These are phyloP conservation scores for Solanum chiquidenum DNA, from an alignment of 257 asterid species.

Conservation along the genomic window DNA sequence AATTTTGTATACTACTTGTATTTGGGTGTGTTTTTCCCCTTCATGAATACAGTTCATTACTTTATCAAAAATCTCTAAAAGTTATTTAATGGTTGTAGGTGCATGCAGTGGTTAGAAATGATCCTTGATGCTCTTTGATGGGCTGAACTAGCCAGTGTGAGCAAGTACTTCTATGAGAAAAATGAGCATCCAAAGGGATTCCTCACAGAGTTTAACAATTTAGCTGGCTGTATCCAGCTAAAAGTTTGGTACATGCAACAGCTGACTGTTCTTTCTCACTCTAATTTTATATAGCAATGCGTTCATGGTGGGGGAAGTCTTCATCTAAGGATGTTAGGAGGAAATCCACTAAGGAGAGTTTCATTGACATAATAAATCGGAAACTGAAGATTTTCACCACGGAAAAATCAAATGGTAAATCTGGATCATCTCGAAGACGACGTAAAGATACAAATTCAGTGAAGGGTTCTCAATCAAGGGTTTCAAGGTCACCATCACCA, in stretches of 20 bases:
- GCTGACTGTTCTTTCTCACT: neutral
- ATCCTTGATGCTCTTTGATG: neutral
- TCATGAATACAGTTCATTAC: neutral
- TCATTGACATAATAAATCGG: constrained; percentile 23
- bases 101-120: neutral
- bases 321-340: constrained; percentile 28
- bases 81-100: neutral
- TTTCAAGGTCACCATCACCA: constrained; percentile 23
- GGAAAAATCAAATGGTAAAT: constrained; percentile 10
- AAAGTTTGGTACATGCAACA: neutral
- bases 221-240: neutral
- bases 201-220: neutral
- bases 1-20: neutral
- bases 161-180: neutral
- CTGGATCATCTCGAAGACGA: constrained; percentile 27
- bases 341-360: constrained; percentile 22
- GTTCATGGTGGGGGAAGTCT: constrained; percentile 44
- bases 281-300: constrained; percentile 18
- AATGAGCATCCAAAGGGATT: neutral
- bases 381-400: constrained; percentile 1
- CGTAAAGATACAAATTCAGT: constrained; percentile 13
- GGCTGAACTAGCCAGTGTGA: neutral
- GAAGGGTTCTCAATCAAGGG: constrained; percentile 23
- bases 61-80: neutral
- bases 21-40: neutral